Conservation (phyloP, 805 yeast species). For the Jamesozyma spencerorum region DNA sequence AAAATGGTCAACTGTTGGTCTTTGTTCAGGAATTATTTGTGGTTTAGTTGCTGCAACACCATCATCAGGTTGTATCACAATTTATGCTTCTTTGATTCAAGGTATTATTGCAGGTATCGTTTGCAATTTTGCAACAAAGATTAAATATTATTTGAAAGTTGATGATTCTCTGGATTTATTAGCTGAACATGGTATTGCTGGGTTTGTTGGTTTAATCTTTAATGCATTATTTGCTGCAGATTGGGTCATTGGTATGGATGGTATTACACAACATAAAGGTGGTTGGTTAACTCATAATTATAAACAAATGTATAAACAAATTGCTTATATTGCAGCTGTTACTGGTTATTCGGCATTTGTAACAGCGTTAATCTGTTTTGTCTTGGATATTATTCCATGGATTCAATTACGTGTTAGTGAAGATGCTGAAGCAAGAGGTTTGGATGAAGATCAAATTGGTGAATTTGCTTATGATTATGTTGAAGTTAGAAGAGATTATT, state of each 20-base stretch:
- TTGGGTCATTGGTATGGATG: slow-evolving; percentile 86
- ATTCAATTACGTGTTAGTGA: slow-evolving; percentile 71
- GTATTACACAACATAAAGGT: slow-evolving; percentile 72
- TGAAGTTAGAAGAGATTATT: slow-evolving; percentile 88
- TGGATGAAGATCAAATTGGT: slow-evolving; percentile 95
- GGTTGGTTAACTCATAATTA: slow-evolving; percentile 91
- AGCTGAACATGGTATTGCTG: slow-evolving; percentile 99
- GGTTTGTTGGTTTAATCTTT: slow-evolving; percentile 80
- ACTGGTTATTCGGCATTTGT: slow-evolving; percentile 67
- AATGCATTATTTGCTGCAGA: slow-evolving; percentile 82
- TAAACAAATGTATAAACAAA: slow-evolving; percentile 83
- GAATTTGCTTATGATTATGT: slow-evolving; percentile 98
- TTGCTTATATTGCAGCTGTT: slow-evolving; percentile 71
- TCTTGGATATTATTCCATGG: slow-evolving; percentile 71
- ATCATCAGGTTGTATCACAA: slow-evolving; percentile 79
- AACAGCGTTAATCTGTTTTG: slow-evolving; percentile 67
- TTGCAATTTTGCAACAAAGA: slow-evolving; percentile 84
- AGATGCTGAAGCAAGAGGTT: slow-evolving; percentile 78
- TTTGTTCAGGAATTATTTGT: slow-evolving; percentile 91
- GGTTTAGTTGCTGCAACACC: slow-evolving; percentile 98
- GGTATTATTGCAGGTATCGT: slow-evolving; percentile 74
- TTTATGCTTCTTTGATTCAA: slow-evolving; percentile 82
- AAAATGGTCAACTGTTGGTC: slow-evolving; percentile 90
- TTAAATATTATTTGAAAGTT: slow-evolving; percentile 69
- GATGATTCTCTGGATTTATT: slow-evolving; percentile 92